phyloP scores from a whole-genome alignment of 2,329 filamentous ascomycete genomes.

The Alternaria burnsii region DNA sequence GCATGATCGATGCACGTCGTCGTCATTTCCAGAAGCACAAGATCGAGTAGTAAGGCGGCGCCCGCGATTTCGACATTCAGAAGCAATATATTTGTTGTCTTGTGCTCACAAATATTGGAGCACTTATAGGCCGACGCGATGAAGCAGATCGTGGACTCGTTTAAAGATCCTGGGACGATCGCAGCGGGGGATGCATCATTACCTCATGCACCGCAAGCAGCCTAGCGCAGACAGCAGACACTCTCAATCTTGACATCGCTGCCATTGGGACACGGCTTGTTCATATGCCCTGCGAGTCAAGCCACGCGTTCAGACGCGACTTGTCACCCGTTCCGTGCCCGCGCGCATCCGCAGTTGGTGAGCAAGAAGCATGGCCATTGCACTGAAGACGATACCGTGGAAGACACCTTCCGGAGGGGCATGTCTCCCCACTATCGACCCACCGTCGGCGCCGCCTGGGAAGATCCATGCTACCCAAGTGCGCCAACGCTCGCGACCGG shows the following conservation, averaged over 20 bases:
- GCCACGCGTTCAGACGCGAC: not conserved
- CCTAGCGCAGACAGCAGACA: slow-evolving; percentile 5
- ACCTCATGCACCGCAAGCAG: not conserved
- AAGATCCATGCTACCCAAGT: slow-evolving; percentile 19
- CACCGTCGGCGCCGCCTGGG: slow-evolving; percentile 15
- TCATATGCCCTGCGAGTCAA: not conserved
- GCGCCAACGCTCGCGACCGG: slow-evolving; percentile 18
- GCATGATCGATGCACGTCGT: not conserved
- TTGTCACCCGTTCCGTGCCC: not conserved
- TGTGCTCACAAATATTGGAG: not conserved
- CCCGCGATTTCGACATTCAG: not conserved
- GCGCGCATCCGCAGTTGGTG: not conserved
- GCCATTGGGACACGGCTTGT: not conserved
- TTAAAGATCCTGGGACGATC: slow-evolving; percentile 11
- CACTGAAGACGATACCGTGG: not conserved
- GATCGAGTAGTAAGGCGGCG: not conserved
- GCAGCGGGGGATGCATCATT: slow-evolving; percentile 1
- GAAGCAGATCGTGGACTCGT: slow-evolving; percentile 12
- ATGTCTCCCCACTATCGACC: slow-evolving; percentile 21
- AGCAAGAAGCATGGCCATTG: slow-evolving; percentile 1
- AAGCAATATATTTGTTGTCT: not conserved
- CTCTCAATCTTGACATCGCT: not conserved
- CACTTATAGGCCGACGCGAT: not conserved
- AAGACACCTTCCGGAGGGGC: slow-evolving; percentile 5
- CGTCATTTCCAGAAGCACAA: not conserved